A percentile compares a stretch with the other conserved stretches of the same genome.
Conservation (phyloP, 192 early-diverging fungal species). For the Linnemannia hyalina region DNA sequence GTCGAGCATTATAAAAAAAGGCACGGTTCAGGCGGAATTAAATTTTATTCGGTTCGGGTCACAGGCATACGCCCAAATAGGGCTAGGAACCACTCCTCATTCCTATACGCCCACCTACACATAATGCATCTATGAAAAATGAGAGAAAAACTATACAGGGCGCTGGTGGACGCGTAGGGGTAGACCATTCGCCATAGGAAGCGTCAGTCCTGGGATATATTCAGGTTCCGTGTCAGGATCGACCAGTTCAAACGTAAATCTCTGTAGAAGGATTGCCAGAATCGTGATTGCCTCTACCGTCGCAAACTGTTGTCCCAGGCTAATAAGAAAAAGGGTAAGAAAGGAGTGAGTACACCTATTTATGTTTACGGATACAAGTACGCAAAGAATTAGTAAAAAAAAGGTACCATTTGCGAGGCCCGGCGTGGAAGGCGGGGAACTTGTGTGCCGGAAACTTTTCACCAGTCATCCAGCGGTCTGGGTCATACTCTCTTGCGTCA, state of each 20-base stretch:
- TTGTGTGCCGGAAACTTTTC: slow-evolving; percentile 36
- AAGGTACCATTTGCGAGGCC: slow-evolving; percentile 53
- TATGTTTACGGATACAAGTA: no score
- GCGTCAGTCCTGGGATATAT: slow-evolving; percentile 29
- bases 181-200: slow-evolving; percentile 50
- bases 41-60: background rate
- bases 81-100: background rate
- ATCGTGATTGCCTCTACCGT: slow-evolving; percentile 53
- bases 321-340: background rate
- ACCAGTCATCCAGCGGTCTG: slow-evolving; percentile 52
- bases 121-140: background rate
- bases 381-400: no score
- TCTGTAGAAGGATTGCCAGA: slow-evolving; percentile 30
- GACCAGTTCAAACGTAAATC: slow-evolving; percentile 55
- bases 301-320: slow-evolving; percentile 59
- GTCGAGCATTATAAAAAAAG: background rate
- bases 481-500: slow-evolving; percentile 51
- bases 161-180: slow-evolving; percentile 38
- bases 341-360: no score
- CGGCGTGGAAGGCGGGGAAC: slow-evolving; percentile 66
- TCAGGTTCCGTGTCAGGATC: slow-evolving; percentile 28
- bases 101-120: background rate
- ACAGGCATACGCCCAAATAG: background rate
- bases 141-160: background rate
- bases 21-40: background rate